Evolutionary conservation across 179 eudicot species (phyloP).

Genomic region (Vitellaria paradoxa): DNA sequence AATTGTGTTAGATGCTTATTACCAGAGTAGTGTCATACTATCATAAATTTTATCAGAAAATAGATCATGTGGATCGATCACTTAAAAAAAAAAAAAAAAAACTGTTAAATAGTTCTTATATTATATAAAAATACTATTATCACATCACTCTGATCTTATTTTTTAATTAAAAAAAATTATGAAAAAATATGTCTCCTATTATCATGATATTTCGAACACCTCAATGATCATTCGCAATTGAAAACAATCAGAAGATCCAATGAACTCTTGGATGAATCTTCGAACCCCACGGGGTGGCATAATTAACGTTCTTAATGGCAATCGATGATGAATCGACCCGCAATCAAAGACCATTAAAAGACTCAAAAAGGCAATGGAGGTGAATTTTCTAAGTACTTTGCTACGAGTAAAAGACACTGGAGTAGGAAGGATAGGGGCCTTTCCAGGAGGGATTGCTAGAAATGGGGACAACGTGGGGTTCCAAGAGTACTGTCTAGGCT

Average conservation of each 20-base stretch:
- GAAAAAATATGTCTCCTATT: not conserved
- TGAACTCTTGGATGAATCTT: not conserved
- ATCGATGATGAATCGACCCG: not conserved
- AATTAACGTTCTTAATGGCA: not conserved
- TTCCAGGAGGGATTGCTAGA: not conserved
- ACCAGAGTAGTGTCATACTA: too few species aligned
- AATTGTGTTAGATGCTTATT: not conserved
- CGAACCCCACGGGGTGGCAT: not conserved
- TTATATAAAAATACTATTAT: too few species aligned
- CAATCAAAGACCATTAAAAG: not conserved
- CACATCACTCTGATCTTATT: too few species aligned
- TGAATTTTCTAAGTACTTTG: not conserved
- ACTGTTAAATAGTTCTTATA: too few species aligned
- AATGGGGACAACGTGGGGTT: constrained; percentile 1
- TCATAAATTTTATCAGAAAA: too few species aligned
- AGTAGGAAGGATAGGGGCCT: not conserved
- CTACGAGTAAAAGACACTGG: not conserved
- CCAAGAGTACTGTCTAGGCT: not conserved
- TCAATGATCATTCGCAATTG: not conserved
- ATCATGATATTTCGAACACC: not conserved
- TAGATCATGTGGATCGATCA: too few species aligned
- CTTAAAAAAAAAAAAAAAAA: too few species aligned
- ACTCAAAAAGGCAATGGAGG: not conserved
- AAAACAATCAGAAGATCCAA: not conserved
- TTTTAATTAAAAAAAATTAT: too few species aligned